These are phyloP conservation scores for Cystobasidium pallidum DNA, from an alignment of 1,284 basidiomycete genomes.

Conservation along the genomic window DNA sequence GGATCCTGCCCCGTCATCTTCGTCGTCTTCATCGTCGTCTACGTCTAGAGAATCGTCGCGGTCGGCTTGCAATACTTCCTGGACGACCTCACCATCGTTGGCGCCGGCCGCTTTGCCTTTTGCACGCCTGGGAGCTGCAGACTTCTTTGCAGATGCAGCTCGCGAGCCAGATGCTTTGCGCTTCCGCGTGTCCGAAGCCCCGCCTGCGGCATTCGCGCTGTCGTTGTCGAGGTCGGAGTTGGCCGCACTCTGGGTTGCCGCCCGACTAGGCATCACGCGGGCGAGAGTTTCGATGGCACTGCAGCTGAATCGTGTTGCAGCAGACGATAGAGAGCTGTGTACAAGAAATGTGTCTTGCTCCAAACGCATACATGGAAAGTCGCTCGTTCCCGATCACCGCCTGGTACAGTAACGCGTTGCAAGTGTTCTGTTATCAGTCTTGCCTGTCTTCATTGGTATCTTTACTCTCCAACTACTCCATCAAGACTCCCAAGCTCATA, in stretches of 20 bases:
- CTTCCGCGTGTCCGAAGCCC: not conserved
- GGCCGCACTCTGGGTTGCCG: not conserved
- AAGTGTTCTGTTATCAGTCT: no score
- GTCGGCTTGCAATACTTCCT: conserved; percentile 1
- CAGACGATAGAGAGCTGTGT: no score
- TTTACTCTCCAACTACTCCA: not conserved
- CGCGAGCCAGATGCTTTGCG: conserved; percentile 1
- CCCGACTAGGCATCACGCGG: not conserved
- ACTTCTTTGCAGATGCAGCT: conserved; percentile 7
- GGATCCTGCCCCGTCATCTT: not conserved
- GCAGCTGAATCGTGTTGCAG: not conserved
- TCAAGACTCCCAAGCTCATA: not conserved
- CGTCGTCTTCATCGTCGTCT: conserved; percentile 11
- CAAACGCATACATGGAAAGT: no score
- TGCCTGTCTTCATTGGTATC: no score
- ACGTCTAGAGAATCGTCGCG: conserved; percentile 10
- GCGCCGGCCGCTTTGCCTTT: not conserved
- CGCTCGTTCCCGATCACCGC: no score
- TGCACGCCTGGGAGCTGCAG: not conserved
- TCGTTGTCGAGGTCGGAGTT: conserved; percentile 18
- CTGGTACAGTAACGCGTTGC: no score
- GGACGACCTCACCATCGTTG: not conserved
- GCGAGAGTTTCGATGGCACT: not conserved
- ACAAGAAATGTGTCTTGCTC: no score
- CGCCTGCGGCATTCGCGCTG: not conserved